These are phyloP conservation scores for Penicillium griseofulvum DNA, from an alignment of 2,329 filamentous ascomycete species.

Conservation along the genomic window DNA sequence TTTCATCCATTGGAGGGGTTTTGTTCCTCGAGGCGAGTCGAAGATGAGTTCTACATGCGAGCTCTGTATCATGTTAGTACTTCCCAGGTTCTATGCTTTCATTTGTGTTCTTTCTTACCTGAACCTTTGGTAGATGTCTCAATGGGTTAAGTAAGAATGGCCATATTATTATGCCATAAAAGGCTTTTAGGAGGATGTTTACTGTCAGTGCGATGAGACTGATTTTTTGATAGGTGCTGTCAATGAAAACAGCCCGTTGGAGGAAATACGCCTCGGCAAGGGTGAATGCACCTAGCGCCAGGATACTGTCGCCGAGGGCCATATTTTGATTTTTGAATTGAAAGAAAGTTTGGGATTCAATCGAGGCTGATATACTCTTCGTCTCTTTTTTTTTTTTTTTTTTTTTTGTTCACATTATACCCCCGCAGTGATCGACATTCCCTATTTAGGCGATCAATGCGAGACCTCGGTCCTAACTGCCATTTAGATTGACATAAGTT, in stretches of 20 bases:
- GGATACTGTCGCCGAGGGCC: slow-evolving; percentile 1
- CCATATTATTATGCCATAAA: slow-evolving; percentile 49
- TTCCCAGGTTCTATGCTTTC: neutral
- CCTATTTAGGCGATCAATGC: slow-evolving; percentile 3
- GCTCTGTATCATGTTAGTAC: slow-evolving; percentile 21
- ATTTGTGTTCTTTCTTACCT: slow-evolving; percentile 4
- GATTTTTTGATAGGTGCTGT: slow-evolving; percentile 25
- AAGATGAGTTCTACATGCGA: slow-evolving; percentile 30
- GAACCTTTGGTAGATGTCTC: slow-evolving; percentile 49
- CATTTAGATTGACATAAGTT: too few species aligned
- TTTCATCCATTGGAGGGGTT: slow-evolving; percentile 48
- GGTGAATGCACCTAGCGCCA: slow-evolving; percentile 20
- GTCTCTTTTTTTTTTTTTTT: too few species aligned
- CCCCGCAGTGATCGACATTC: slow-evolving; percentile 4
- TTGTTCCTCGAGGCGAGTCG: slow-evolving; percentile 33
- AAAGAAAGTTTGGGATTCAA: neutral
- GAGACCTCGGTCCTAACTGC: slow-evolving; percentile 2
- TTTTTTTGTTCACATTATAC: neutral
- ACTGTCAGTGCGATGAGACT: slow-evolving; percentile 21
- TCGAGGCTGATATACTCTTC: neutral
- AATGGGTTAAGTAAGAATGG: slow-evolving; percentile 52
- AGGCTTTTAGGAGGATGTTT: slow-evolving; percentile 24
- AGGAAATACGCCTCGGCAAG: slow-evolving; percentile 31
- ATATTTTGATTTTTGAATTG: neutral
- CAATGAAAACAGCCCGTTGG: slow-evolving; percentile 26